Evolutionary conservation across 306 rosid species (phyloP), one percentile per base, ranked within the genome.

Genomic region (Vigna radiata): DNA sequence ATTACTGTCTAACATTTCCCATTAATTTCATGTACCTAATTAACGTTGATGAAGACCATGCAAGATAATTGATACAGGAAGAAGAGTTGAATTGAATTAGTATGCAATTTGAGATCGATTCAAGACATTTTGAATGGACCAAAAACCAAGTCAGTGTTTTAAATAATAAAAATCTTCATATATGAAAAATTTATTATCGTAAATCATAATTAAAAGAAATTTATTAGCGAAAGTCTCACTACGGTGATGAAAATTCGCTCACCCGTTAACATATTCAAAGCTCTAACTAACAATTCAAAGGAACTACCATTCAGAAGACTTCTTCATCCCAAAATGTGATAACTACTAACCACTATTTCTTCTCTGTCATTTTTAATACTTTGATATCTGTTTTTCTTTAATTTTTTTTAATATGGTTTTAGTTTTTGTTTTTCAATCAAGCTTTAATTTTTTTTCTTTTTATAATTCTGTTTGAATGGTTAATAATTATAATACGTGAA

Each of bases 1-100:
- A 4, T 1, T 3, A 44, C 5, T 3, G 46, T 2, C 12, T 44
- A 44, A 10, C 48, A 44, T 44, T 43, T 41, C 6, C 46, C 12
- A 41, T 16, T 6, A 47, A 47, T 10, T 55, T 58, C 37, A 13
- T 58, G 63, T 3, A 25, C 7, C 62, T 23, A 13, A 58, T 58
- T 1, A 0, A 19, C 15, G 1, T 55, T 9, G 61, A 54, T 54
- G 63, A 17, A 25, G 64, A 60, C 12, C 58, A 52, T 52, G 58
- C 58, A n/a, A 52, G 18, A 27, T 27, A n/a, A 12, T n/a, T n/a
- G 13, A 25, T 25, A 25, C 3, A 25, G 0, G 27, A 25, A 25
- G 41, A 27, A 25, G 41, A 27, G 61, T 54, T 60, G 39, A 60
- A 60, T 60, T 29, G 67, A 60, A 60, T 60, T 15, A 29, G 43